These are phyloP conservation scores for Lasiosphaeria ovina DNA, from an alignment of 495 filamentous ascomycete species.

Conservation along the genomic window DNA sequence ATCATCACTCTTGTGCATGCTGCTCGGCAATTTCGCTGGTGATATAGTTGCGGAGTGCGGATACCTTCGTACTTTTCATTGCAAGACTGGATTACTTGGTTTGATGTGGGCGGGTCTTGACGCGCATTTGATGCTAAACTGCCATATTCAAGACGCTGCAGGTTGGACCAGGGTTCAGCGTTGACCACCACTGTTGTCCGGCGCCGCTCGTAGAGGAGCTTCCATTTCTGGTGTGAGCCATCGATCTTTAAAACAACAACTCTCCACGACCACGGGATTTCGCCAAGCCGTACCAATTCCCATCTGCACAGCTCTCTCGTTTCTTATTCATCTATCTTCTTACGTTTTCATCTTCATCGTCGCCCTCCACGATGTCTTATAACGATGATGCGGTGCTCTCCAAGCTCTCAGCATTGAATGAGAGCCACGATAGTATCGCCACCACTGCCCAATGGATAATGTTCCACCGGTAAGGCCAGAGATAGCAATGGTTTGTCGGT, in stretches of 20 bases:
- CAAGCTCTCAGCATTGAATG: constrained; percentile 91
- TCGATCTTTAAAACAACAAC: constrained; percentile 5
- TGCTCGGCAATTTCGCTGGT: constrained; percentile 6
- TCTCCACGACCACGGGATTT: neutral
- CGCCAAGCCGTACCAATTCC: neutral
- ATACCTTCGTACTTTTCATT: neutral
- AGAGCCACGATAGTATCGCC: constrained; percentile 94
- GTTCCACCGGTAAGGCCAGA: constrained; percentile 82
- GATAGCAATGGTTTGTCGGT: neutral
- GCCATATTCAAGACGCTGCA: constrained; percentile 12
- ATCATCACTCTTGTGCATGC: constrained; percentile 16
- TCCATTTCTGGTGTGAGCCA: constrained; percentile 3
- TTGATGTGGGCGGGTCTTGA: constrained; percentile 3
- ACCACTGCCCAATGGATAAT: constrained; percentile 98
- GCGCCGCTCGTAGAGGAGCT: constrained; percentile 17
- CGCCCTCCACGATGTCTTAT: constrained; percentile 68
- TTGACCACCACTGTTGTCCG: constrained; percentile 6
- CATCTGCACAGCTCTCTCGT: neutral
- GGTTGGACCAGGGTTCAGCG: neutral
- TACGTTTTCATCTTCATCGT: neutral
- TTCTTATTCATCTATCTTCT: neutral
- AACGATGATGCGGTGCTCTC: constrained; percentile 89
- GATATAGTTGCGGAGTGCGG: neutral
- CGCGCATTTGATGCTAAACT: constrained; percentile 14
- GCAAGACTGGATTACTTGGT: constrained; percentile 8